Percentiles rank a stretch among this genome's conserved stretches.
These are phyloP conservation scores for Termitomyces sp. DNA, from an alignment of 768 basidiomycete species.

Conservation along the genomic window DNA sequence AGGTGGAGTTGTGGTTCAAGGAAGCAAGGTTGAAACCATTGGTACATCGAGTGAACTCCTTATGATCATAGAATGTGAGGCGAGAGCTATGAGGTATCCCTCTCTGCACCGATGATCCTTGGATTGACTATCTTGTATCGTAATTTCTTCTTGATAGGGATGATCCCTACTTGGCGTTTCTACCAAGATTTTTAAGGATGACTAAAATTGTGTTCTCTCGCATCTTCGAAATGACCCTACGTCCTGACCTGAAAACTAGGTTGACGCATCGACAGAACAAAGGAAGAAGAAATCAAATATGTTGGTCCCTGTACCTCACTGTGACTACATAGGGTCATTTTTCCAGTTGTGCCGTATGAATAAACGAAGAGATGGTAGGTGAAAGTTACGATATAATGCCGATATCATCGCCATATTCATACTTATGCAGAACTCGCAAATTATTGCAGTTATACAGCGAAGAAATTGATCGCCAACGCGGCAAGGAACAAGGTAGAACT, in stretches of 20 bases:
- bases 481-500: neutral
- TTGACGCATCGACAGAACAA: neutral
- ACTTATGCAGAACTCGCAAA: neutral
- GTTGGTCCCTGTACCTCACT: neutral
- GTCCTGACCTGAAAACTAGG: neutral
- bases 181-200: neutral
- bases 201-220: neutral
- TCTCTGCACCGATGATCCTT: neutral
- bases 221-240: neutral
- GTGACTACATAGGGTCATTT: too few relatives aligned
- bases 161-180: neutral
- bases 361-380: neutral
- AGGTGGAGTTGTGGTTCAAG: neutral
- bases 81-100: neutral
- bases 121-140: neutral
- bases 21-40: neutral
- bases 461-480: neutral
- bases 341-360: neutral
- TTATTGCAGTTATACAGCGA: neutral
- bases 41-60: neutral
- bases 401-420: neutral
- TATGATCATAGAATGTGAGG: neutral
- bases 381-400: neutral
- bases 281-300: neutral
- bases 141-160: neutral